A percentile compares a stretch with the other conserved stretches of the same genome.
Evolutionary conservation across 2,329 filamentous ascomycete genomes (phyloP).

Genomic region (Ceratocystis albifundus): DNA sequence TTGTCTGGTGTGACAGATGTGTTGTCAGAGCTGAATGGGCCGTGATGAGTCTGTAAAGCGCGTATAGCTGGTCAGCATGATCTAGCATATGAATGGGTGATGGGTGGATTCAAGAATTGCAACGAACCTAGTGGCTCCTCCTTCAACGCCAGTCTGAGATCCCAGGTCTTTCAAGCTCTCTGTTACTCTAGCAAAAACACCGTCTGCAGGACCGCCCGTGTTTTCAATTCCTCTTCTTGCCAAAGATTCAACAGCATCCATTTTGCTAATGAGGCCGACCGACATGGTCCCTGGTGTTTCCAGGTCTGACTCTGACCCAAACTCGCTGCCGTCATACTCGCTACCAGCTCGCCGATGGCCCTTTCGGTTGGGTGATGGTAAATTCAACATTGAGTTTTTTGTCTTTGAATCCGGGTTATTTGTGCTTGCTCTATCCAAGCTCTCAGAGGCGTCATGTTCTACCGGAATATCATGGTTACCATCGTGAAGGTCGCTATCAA

Average conservation of each 20-base stretch:
- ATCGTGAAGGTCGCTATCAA: constrained; percentile 30
- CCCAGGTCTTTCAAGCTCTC: constrained; percentile 60
- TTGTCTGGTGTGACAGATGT: constrained; percentile 63
- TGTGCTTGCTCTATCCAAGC: constrained; percentile 11
- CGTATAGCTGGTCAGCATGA: constrained; percentile 6
- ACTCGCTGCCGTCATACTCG: constrained; percentile 62
- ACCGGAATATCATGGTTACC: not conserved
- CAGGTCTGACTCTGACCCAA: constrained; percentile 59
- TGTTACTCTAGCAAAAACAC: constrained; percentile 56
- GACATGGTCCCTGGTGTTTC: constrained; percentile 54
- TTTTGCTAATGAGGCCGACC: constrained; percentile 53
- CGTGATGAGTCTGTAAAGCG: constrained; percentile 52
- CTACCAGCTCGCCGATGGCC: constrained; percentile 43
- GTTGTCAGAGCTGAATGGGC: constrained; percentile 63
- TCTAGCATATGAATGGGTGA: not conserved
- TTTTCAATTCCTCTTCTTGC: constrained; percentile 54
- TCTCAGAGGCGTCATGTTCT: constrained; percentile 12
- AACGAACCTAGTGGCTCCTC: constrained; percentile 55
- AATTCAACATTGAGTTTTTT: constrained; percentile 35
- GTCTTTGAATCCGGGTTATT: constrained; percentile 26
- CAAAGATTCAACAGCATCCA: constrained; percentile 60
- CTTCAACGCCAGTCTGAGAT: constrained; percentile 60
- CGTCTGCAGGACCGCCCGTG: constrained; percentile 52
- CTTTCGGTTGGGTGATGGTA: constrained; percentile 36
- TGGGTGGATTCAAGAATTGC: not conserved